Evolutionary conservation across 2,329 filamentous ascomycete genomes (phyloP).

Genomic region (Penicillium italicum): DNA sequence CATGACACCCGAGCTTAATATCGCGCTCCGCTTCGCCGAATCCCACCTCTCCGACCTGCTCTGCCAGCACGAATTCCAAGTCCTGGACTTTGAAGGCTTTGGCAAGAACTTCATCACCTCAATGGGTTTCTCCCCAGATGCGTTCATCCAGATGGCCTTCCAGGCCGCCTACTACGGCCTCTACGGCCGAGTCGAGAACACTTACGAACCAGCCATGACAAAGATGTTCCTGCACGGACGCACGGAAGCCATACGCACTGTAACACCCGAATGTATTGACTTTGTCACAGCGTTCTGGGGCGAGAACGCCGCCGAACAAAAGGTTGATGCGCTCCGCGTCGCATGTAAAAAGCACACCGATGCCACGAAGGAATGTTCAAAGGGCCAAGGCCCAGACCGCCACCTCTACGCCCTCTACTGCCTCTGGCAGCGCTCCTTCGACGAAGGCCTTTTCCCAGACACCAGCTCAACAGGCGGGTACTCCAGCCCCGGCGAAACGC

Average conservation of each 20-base stretch:
- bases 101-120: conserved; percentile 98
- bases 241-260: conserved; percentile 86
- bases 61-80: conserved; percentile 93
- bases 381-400: conserved; percentile 85
- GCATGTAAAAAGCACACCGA: conserved; percentile 79
- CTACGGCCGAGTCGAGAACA: conserved; percentile 89
- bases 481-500: conserved; percentile 53
- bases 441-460: conserved; percentile 59
- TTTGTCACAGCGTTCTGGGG: conserved; percentile 95
- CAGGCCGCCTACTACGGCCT: conserved; percentile 97
- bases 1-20: conserved; percentile 85
- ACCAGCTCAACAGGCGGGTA: conserved; percentile 61
- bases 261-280: conserved; percentile 76
- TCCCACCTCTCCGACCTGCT: conserved; percentile 91
- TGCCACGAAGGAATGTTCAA: conserved; percentile 78
- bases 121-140: conserved; percentile 94
- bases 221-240: conserved; percentile 90
- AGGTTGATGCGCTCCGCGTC: conserved; percentile 78
- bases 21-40: conserved; percentile 91
- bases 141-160: conserved; percentile 98
- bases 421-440: conserved; percentile 86
- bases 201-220: conserved; percentile 98
- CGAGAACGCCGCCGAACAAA: conserved; percentile 75
- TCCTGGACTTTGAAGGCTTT: conserved; percentile 81
- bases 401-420: conserved; percentile 93